Base-by-base conservation (phyloP, 805 yeast species). In the Candida loeiensis region DNA sequence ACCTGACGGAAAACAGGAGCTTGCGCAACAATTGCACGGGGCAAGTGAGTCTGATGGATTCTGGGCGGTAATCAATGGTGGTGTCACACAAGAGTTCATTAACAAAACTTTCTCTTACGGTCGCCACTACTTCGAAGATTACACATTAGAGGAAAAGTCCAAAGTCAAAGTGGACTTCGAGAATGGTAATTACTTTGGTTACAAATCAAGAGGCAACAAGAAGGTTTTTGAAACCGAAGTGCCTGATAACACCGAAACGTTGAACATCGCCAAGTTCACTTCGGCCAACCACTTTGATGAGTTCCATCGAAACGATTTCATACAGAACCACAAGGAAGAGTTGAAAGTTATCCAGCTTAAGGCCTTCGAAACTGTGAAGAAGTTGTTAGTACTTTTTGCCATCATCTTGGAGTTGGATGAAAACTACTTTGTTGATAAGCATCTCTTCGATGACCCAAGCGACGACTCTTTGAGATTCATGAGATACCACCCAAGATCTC, bases 391-490 rank as follows among this genome's bases (percentile, higher is more conserved):
- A 6, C 46, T 63, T 14, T 61, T 63, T 46, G 69, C 67, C 3
- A 54, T 62, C 8, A 58, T 61, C 22, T 47, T 63, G 37, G 66
- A 62, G 40, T 44, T 63, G 15, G 63, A 57, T 29, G 66, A 63
- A 40, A 48, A 59, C 36, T 60, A 58, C 36, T 61, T 63, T 39
- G 65, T 53, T 4, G 51, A 59, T 22, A 49, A 54, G 20, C 66
- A 63, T 44, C 35, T 45, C 20, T 63, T 61, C 41, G 61, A 60
- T 7, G 63, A 58, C 24, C 54, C 62, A 2, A 58, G 64, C 29
- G 67, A 63, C 37, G 67, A 62, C 40, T 63, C 59, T 37, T 43
- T 61, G 25, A 36, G 69, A 21, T 62, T 46, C 44, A 63, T 63
- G 64, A 56, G 58, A 39, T 63, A 63, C 45, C 56, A 55, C 37